Percentiles rank a stretch among this genome's conserved stretches.
Conservation (phyloP, 2,329 filamentous ascomycete genomes). For the Alternaria solani region DNA sequence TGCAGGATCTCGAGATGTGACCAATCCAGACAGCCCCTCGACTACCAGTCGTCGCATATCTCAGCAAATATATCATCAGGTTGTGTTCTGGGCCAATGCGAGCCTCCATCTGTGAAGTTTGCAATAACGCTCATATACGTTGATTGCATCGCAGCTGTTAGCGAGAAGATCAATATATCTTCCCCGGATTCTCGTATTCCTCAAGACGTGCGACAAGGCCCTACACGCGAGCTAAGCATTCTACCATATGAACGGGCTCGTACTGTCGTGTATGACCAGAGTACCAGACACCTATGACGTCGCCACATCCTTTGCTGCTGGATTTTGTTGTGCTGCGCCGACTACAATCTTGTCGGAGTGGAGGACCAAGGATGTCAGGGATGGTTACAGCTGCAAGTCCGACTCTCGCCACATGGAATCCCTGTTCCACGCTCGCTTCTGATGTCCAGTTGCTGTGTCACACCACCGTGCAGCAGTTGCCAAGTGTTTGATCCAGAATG, state of each 20-base stretch:
- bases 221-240: conserved; percentile 13
- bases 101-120: not conserved
- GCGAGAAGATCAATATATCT: conserved; percentile 23
- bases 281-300: conserved; percentile 4
- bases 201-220: not conserved
- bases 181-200: conserved; percentile 19
- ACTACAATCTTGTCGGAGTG: not conserved
- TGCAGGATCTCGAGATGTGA: not conserved
- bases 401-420: not conserved
- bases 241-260: conserved; percentile 24
- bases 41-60: conserved; percentile 3
- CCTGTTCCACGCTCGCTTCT: not conserved
- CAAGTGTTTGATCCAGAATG: not conserved
- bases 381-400: not conserved
- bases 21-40: conserved; percentile 8
- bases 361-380: not conserved
- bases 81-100: conserved; percentile 2
- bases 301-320: not conserved
- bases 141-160: conserved; percentile 19
- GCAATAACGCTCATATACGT: conserved; percentile 21
- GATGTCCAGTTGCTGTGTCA: not conserved
- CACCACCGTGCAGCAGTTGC: not conserved
- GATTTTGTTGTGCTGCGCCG: not conserved
- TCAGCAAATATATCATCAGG: conserved; percentile 6
- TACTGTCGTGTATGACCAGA: not conserved